phyloP scores from a whole-genome alignment of 202 grass and related monocot species.

The Hordeum pubiflorum region DNA sequence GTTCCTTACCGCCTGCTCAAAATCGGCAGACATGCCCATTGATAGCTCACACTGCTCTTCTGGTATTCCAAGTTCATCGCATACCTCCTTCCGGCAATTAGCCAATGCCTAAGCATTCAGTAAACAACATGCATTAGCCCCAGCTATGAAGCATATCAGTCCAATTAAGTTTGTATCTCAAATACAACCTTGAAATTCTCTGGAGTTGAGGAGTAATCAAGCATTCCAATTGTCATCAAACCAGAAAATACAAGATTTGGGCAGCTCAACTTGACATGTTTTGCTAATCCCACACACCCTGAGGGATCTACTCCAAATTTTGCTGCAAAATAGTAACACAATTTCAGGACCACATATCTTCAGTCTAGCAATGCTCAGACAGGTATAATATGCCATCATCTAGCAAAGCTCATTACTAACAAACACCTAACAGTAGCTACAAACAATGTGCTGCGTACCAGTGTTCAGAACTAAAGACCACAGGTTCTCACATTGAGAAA shows the following conservation, averaged over 20 bases:
- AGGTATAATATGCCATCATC: not conserved
- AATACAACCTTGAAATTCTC: conserved; percentile 88
- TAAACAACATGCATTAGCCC: conserved; percentile 7
- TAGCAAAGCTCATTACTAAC: not conserved
- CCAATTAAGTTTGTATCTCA: not conserved
- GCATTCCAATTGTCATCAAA: conserved; percentile 97
- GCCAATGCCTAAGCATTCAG: conserved; percentile 35
- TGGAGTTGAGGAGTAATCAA: conserved; percentile 90
- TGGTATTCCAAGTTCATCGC: conserved; percentile 61
- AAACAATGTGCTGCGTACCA: not conserved
- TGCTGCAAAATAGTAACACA: conserved; percentile 45
- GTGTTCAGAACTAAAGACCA: not conserved
- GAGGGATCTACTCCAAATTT: conserved; percentile 89
- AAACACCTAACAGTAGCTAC: not conserved
- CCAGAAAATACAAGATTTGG: conserved; percentile 93
- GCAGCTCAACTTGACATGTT: conserved; percentile 82
- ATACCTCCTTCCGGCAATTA: conserved; percentile 58
- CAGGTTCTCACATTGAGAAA: not conserved
- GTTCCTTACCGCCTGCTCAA: conserved; percentile 81
- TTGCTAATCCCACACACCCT: conserved; percentile 65
- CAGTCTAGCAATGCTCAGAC: not conserved
- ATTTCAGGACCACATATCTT: conserved; percentile 8
- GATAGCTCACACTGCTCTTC: conserved; percentile 82
- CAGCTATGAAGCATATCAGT: not conserved
- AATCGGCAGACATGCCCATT: conserved; percentile 99